Conservation (phyloP, 2,329 filamentous ascomycete species). For the Thielaviopsis musarum region DNA sequence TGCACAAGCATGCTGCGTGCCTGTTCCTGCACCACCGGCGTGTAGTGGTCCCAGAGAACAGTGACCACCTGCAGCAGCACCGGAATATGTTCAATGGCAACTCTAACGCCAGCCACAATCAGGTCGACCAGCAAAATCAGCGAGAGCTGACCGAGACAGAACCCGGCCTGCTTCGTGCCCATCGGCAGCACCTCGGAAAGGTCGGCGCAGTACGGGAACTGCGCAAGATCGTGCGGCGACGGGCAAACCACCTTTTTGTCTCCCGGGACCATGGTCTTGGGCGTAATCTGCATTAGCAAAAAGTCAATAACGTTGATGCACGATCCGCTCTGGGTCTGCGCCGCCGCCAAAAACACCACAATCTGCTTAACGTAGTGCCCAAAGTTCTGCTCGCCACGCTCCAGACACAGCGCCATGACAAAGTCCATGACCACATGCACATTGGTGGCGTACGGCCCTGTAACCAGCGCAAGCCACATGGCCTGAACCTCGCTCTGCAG, state of each 20-base stretch:
- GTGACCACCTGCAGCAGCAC: slow-evolving; percentile 80
- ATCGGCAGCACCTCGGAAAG: slow-evolving; percentile 62
- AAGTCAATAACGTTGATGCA: slow-evolving; percentile 91
- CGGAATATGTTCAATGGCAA: slow-evolving; percentile 64
- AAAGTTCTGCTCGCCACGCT: slow-evolving; percentile 92
- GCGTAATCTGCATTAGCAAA: slow-evolving; percentile 73
- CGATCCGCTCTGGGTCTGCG: slow-evolving; percentile 26
- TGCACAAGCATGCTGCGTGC: slow-evolving; percentile 96
- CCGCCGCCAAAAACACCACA: slow-evolving; percentile 66
- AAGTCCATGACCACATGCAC: slow-evolving; percentile 91
- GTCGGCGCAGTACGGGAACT: slow-evolving; percentile 80
- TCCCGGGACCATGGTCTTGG: slow-evolving; percentile 91
- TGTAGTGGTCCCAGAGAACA: slow-evolving; percentile 96
- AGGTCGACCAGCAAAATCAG: slow-evolving; percentile 88
- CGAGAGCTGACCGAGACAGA: slow-evolving; percentile 84
- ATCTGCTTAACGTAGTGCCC: slow-evolving; percentile 97
- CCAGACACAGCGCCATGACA: slow-evolving; percentile 83
- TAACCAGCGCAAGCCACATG: slow-evolving; percentile 89
- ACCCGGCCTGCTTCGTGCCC: slow-evolving; percentile 79
- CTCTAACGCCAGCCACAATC: slow-evolving; percentile 79
- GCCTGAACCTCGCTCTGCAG: slow-evolving; percentile 95
- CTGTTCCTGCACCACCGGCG: slow-evolving; percentile 84
- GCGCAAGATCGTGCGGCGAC: slow-evolving; percentile 54
- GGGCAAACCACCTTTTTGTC: slow-evolving; percentile 57
- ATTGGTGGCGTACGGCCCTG: slow-evolving; percentile 81